These are phyloP conservation scores for Petunia axillaris DNA, from an alignment of 257 asterid genomes.

Conservation along the genomic window DNA sequence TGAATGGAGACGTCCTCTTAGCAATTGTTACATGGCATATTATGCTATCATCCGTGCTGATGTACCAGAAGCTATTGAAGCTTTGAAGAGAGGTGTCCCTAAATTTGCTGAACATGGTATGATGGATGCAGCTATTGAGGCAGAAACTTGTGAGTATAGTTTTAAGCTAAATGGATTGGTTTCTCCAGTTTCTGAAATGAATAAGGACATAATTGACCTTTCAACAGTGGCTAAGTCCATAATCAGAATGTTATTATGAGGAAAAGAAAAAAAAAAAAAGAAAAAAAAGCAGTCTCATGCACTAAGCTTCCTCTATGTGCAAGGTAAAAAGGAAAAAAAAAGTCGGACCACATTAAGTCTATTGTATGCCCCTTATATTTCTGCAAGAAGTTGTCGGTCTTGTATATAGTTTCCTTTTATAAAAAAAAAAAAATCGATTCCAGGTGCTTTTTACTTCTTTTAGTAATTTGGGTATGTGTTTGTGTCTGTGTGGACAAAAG, in stretches of 20 bases:
- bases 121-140: conserved; percentile 60
- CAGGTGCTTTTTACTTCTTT: too few relatives aligned
- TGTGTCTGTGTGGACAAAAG: not conserved
- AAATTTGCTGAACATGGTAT: conserved; percentile 63
- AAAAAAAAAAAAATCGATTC: too few relatives aligned
- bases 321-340: not conserved
- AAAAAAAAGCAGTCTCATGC: not conserved
- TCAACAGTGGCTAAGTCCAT: conserved; percentile 42
- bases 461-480: not conserved
- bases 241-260: conserved; percentile 36
- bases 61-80: conserved; percentile 56
- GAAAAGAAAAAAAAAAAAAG: not conserved
- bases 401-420: too few relatives aligned
- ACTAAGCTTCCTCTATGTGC: not conserved
- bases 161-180: conserved; percentile 23
- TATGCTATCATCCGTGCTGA: conserved; percentile 45
- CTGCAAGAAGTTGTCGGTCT: not conserved
- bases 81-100: conserved; percentile 47
- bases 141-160: conserved; percentile 50
- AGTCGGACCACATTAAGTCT: not conserved
- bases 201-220: conserved; percentile 32
- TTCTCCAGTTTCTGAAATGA: conserved; percentile 41
- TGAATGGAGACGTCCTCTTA: conserved; percentile 34
- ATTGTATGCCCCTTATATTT: not conserved
- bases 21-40: conserved; percentile 37